Base-by-base conservation (phyloP, 2,329 filamentous ascomycete genomes). In the Colletotrichum ledebouriae region DNA sequence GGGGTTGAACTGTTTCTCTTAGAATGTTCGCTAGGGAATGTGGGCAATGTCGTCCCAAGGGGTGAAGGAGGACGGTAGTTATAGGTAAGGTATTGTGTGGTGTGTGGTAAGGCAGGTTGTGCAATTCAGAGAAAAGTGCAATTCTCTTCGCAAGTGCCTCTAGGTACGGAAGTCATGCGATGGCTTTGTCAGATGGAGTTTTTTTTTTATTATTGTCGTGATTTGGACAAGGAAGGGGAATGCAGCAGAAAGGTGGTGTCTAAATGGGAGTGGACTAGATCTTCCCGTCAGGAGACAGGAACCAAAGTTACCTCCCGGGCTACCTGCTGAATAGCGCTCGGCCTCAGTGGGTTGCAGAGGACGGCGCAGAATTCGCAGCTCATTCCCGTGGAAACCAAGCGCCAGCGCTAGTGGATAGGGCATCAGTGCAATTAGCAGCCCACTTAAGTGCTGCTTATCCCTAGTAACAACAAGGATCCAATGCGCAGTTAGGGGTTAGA, bases 321-420 rank as follows among this genome's bases (percentile, higher is more conserved):
- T 17, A 17, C 17, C 17, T 34, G 25, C 20, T 58, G 55, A 44
- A 50, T 58, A 41, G 55, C 20, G 41, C 50, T 17, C 50, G 50
- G 33, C 33, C 29, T 53, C 42, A 29, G 37, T 22, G 55, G 47
- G 6, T 12, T 15, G 25, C 47, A 13, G 13, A 33, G 59, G 58
- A 25, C 44, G 15, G 20, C 33, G 59, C 59, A 61, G 59, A 61
- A 42, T 41, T 46, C 29, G 50, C 39, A 56, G 39, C 41, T 41
- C 63, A 65, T 65, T 65, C 63, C 63, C 63, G 56, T 60, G 63
- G 63, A 61, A 65, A 65, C 63, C 63, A 65, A 59, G 17, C 53
- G 55, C 44, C 25, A 17, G 46, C 37, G 61, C 34, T 44, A 58
- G 41, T 42, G 44, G 44, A 22, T 49, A 34, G 34, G 34, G 15